Base-by-base conservation (phyloP, 768 basidiomycete genomes). In the Rhodotorula paludigena region DNA sequence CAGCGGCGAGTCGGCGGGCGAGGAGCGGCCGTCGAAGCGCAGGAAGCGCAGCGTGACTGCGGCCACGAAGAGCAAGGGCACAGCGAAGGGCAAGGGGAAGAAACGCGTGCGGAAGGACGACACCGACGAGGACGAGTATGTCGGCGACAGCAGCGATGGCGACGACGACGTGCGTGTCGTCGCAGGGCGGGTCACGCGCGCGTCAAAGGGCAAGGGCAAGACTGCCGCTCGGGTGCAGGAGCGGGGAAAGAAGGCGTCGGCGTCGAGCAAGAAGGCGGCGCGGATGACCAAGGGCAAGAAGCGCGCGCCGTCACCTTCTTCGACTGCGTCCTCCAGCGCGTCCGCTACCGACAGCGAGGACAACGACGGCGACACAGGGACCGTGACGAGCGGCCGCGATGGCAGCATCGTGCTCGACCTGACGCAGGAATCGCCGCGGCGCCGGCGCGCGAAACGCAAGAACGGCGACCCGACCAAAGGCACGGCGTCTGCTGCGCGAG, bases 201-300 rank as follows among this genome's bases (percentile, higher is more conserved):
- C 47, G 45, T 9, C 4, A 39, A 51, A 57, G 5, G 41, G 30
- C 32, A 32, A n/a, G 33, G 42, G 30, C 30, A 53, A 59, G 35
- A n/a, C 25, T n/a, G n/a, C n/a, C n/a, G n/a, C n/a, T n/a, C n/a
- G n/a, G n/a, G n/a, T n/a, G n/a, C n/a, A n/a, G n/a, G n/a, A n/a
- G n/a, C n/a, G n/a, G n/a, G n/a, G n/a, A n/a, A n/a, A n/a, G n/a
- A n/a, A n/a, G n/a, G n/a, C n/a, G n/a, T n/a, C n/a, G n/a, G n/a
- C n/a, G n/a, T n/a, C n/a, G n/a, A n/a, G n/a, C n/a, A n/a, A n/a
- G n/a, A n/a, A n/a, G n/a, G n/a, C n/a, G n/a, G n/a, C n/a, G n/a
- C 25, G 9, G 21, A 2, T 23, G 18, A 35, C 23, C 20, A 56
- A 54, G 30, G 58, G 54, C 47, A 65, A 60, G 61, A 56, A 52